Conservation (phyloP, 2,329 filamentous ascomycete genomes). For the Aspergillus transmontanensis region DNA sequence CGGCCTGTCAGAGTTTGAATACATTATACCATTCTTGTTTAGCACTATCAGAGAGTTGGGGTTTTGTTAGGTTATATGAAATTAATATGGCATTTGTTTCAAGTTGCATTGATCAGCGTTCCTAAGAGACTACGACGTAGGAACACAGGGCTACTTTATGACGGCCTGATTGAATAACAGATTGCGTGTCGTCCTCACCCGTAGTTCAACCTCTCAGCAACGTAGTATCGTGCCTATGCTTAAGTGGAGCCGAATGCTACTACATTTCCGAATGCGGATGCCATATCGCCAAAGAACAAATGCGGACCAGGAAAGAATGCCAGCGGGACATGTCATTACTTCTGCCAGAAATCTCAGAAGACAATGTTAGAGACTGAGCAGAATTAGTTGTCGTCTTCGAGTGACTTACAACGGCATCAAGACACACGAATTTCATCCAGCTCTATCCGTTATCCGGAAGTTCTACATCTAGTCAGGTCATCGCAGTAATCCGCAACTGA, state of each 20-base stretch:
- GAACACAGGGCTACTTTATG: not conserved
- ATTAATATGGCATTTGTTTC: not conserved
- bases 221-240: not conserved
- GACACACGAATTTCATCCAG: not conserved
- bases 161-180: not conserved
- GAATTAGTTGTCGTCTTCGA: not conserved
- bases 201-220: not conserved
- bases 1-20: not conserved
- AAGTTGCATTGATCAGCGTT: not conserved
- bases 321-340: not conserved
- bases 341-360: not conserved
- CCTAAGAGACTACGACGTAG: not conserved
- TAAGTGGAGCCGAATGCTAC: not conserved
- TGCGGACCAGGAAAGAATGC: not conserved
- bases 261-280: not conserved
- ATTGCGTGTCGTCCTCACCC: not conserved
- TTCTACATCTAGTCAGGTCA: not conserved
- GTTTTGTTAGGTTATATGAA: not conserved
- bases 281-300: not conserved
- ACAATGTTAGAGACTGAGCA: not conserved
- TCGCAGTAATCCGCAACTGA: not conserved
- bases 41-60: not conserved
- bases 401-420: not conserved
- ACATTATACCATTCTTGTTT: not conserved
- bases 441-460: not conserved